Base-by-base conservation (phyloP, 2,329 filamentous ascomycete species). In the Coniella vitis region DNA sequence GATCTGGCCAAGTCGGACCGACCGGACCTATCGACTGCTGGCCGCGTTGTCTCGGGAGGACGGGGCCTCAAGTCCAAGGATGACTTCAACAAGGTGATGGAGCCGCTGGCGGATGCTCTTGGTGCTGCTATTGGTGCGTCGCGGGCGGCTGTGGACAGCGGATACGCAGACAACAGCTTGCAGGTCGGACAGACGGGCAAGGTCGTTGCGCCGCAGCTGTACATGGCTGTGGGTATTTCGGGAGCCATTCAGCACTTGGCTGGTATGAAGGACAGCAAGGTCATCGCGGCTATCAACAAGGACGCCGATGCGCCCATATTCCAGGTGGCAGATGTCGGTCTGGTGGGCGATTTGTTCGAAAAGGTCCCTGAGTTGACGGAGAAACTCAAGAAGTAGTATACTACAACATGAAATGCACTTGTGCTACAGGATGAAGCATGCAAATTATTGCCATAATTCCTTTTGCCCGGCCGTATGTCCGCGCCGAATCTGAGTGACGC, bases 261-360 rank as follows among this genome's bases (percentile, higher is more conserved):
- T 29, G 93, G 93, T 64, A 98, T 98, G 93, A 98, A 98, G 79
- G 93, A 98, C 65, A 96, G 90, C 75, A 98, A 98, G 75, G 93
- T 98, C 51, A 98, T 98, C 71, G 93, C 91, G 19, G 89, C 89
- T 13, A 97, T 98, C 64, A 98, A 98, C 77, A 98, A 98, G 74
- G 93, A 98, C 63, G 75, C 83, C 4, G 93, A 98, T 68, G 93
- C 93, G 49, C 93, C 93, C 25, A 98, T 98, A 60, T 98, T 98
- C 77, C 93, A 98, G 70, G 83, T 98, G 51, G 93, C 93, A 4
- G 93, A 98, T 69, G 90, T 97, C 47, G 93, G 93, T 12, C 73
- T 98, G 45, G 91, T 98, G 4, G 91, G 90, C 36, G 93, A 98
- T 72, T 70, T 98, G 60, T 97, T 97, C 64, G 89, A 95, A 50